Evolutionary conservation across 805 yeast genomes (phyloP), one percentile per base, ranked within the genome.

Genomic region (Pichia membranifaciens): DNA sequence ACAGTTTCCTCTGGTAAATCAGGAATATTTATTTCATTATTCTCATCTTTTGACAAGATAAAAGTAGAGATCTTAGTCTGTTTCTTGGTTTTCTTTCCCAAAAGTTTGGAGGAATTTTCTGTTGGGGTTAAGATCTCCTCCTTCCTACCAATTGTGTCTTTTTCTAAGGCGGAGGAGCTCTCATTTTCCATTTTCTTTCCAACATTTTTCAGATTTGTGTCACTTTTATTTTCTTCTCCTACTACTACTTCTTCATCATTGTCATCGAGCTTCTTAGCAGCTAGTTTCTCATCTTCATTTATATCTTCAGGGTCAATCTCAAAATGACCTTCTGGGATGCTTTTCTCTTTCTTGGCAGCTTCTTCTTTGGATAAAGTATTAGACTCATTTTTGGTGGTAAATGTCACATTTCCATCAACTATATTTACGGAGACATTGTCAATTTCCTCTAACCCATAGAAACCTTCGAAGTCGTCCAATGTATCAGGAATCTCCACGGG

Each of bases 401-500:
- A 84, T 45, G 76, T 76, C 0, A 84, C 81, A 43, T 71, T 68
- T 13, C 96, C 96, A 51, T 86, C 71, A 2, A 79, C 77, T 46
- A 81, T 73, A 50, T 85, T 79, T 6, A 91, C 90, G 58, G 76
- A 90, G 31, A 91, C 97, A 38, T 96, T 97, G 48, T 88, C 96
- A 43, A 93, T 74, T 62, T 91, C 98, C 63, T 91, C 99, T 32
- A 93, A 69, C 0, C 97, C 99, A 62, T 82, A 88, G 57, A 90
- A 84, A 0, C 96, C 96, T 54, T 86, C 90, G 59, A 84, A 87
- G 64, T 88, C 96, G 51, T 82, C 96, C 43, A 87, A 66, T 22
- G 87, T 82, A 53, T 87, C 91, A 4, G 95, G 91, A 44, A 90
- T 75, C 2, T 82, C 84, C 7, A 90, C 95, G 3, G 82, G 61